Base-by-base conservation (phyloP, 2,329 filamentous ascomycete genomes). In the Colletotrichum limetticola region DNA sequence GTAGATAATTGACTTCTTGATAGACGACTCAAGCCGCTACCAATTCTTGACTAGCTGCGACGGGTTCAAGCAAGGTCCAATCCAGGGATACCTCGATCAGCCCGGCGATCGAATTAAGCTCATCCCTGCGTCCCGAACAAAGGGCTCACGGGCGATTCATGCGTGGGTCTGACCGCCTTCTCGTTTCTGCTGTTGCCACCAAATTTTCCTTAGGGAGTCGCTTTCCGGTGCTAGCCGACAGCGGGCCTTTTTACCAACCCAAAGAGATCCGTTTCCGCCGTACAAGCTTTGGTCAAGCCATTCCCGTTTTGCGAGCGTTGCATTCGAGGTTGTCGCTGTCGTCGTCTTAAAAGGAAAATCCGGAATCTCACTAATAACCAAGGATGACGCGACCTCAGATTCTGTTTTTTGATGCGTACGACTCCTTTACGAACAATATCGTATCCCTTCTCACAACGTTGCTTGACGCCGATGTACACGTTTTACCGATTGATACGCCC, bases 371-470 rank as follows among this genome's bases (percentile, higher is more conserved):
- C 46, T 55, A 11, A 46, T 22, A 32, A 16, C 22, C 22, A 58
- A 73, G 71, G 60, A 82, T 82, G 81, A 75, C 71, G 64, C 78
- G 77, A 55, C 79, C 80, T 75, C 85, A 86, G 73, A 93, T 98
- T 74, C 90, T 98, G 75, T 98, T 97, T 83, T 88, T 99, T 76
- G 97, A 98, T 82, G 95, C 96, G 74, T 97, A 97, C 83, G 97
- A 99, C 85, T 98, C 95, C 55, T 99, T 98, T 83, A 94, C 95
- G 68, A 95, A 97, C 84, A 98, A 98, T 84, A 97, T 98, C 78
- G 91, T 97, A 66, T 92, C 94, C 6, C 89, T 98, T 42, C 87
- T 98, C 59, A 89, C 93, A 77, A 91, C 92, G 4, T 87, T 90
- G 4, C 87, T 97, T 9, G 84, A 88, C 72, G 93, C 90, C 24